Base-by-base conservation (phyloP, 768 basidiomycete genomes). In the Kwoniella heveanensis region DNA sequence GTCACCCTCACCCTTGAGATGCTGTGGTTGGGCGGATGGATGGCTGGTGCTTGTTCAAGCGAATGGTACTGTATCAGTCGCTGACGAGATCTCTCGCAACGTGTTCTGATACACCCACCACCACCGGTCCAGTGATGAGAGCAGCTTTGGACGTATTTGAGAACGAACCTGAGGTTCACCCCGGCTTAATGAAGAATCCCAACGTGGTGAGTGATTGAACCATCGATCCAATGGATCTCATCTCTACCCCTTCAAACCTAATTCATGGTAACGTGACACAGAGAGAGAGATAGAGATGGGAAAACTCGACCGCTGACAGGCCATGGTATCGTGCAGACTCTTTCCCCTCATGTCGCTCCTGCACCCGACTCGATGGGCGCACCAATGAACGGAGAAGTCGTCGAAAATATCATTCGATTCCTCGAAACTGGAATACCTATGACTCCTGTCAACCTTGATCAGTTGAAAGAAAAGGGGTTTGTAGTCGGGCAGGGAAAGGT, bases 81-180 rank as follows among this genome's bases (percentile, higher is more conserved):
- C n/a, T n/a, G n/a, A n/a, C n/a, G n/a, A n/a, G n/a, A n/a, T n/a
- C n/a, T n/a, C n/a, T n/a, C n/a, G n/a, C n/a, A n/a, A n/a, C n/a
- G n/a, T n/a, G n/a, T n/a, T n/a, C n/a, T n/a, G n/a, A n/a, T n/a
- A n/a, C n/a, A n/a, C n/a, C n/a, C n/a, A n/a, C n/a, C n/a, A n/a
- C n/a, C n/a, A n/a, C n/a, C n/a, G n/a, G n/a, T n/a, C n/a, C 39
- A 74, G 74, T 82, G 2, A 51, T 66, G 30, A 64, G 77, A 51
- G 81, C 73, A 0, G 80, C 77, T n/a, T 66, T 82, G 3, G 81
- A 81, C 39, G 80, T 81, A 9, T 81, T 78, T 54, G 79, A 79
- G 63, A 66, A 74, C 30, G 81, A 82, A 55, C 81, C 81, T 0
- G 37, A 63, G 25, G 67, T 80, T 21, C 72, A 79, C 39, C 77